These are phyloP conservation scores for Chrysanthemum lavandulifolium DNA, from an alignment of 129 eudicot species.

Conservation along the genomic window DNA sequence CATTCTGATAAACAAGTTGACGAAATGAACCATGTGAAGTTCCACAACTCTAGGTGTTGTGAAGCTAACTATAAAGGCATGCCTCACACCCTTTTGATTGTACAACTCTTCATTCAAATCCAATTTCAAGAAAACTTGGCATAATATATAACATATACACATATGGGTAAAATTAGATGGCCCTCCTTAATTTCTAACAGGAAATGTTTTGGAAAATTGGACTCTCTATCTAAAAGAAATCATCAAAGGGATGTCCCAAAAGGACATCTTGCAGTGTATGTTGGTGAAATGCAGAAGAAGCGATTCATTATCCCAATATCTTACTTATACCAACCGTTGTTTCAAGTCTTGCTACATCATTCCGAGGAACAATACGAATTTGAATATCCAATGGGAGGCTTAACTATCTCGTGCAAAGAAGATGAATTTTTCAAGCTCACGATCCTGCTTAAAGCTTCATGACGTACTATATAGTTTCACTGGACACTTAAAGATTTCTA, in stretches of 20 bases:
- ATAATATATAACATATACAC: neutral
- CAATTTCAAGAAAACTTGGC: neutral
- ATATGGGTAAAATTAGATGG: conserved; percentile 18
- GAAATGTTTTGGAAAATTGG: conserved; percentile 21
- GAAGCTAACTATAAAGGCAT: conserved; percentile 3
- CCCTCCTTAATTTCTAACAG: conserved; percentile 10
- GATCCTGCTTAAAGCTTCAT: conserved; percentile 4
- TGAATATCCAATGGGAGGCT: conserved; percentile 32
- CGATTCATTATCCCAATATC: conserved; percentile 29
- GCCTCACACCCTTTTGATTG: neutral
- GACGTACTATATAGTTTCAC: neutral
- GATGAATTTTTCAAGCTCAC: conserved; percentile 22
- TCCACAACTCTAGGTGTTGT: too few species aligned
- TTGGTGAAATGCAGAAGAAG: conserved; percentile 27
- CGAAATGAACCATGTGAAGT: too few species aligned
- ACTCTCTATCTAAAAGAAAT: conserved; percentile 4
- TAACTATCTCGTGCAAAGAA: conserved; percentile 27
- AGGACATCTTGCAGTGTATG: conserved; percentile 31
- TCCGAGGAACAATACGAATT: conserved; percentile 33
- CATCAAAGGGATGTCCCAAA: conserved; percentile 25
- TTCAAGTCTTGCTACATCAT: conserved; percentile 16
- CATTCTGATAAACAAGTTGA: too few species aligned
- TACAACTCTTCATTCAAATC: neutral
- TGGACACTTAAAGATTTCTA: too few species aligned
- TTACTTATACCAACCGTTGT: conserved; percentile 25